phyloP scores from a whole-genome alignment of 108 stramenopile genomes.

The Fragilariopsis cylindrus region DNA sequence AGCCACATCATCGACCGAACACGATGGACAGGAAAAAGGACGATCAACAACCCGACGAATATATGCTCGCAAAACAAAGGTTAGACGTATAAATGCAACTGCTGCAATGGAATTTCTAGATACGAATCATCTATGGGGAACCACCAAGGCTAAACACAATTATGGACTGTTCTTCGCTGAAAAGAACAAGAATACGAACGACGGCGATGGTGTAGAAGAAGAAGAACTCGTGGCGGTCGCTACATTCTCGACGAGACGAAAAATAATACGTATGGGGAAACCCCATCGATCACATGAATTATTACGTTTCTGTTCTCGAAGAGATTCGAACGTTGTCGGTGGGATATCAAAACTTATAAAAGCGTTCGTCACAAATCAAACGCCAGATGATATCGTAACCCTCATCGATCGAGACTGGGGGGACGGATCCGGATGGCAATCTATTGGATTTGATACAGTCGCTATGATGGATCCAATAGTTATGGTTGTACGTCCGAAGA shows the following conservation, averaged over 20 bases:
- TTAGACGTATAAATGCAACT: constrained; percentile 33
- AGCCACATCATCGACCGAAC: not conserved
- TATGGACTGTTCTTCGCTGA: constrained; percentile 50
- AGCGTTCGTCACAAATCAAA: constrained; percentile 46
- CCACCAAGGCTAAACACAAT: constrained; percentile 51
- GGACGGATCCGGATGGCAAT: constrained; percentile 44
- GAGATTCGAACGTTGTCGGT: constrained; percentile 53
- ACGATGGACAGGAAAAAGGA: not conserved
- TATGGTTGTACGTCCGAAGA: constrained; percentile 44
- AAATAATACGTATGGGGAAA: constrained; percentile 27
- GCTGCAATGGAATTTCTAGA: constrained; percentile 57
- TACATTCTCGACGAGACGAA: constrained; percentile 55
- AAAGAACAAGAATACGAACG: not conserved
- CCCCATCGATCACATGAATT: constrained; percentile 56
- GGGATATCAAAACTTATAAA: constrained; percentile 60
- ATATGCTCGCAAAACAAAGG: constrained; percentile 59
- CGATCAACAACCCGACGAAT: constrained; percentile 30
- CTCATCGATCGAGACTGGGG: constrained; percentile 81
- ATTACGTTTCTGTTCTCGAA: constrained; percentile 59
- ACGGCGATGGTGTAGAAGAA: not conserved
- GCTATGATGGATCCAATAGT: constrained; percentile 52
- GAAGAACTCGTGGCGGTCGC: constrained; percentile 62
- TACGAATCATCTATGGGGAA: constrained; percentile 70
- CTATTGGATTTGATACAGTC: constrained; percentile 53
- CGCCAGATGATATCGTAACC: constrained; percentile 64